Percentiles rank a stretch among this genome's conserved stretches.
Evolutionary conservation across 1,284 basidiomycete genomes (phyloP).

Genomic region (Irpex sp.): DNA sequence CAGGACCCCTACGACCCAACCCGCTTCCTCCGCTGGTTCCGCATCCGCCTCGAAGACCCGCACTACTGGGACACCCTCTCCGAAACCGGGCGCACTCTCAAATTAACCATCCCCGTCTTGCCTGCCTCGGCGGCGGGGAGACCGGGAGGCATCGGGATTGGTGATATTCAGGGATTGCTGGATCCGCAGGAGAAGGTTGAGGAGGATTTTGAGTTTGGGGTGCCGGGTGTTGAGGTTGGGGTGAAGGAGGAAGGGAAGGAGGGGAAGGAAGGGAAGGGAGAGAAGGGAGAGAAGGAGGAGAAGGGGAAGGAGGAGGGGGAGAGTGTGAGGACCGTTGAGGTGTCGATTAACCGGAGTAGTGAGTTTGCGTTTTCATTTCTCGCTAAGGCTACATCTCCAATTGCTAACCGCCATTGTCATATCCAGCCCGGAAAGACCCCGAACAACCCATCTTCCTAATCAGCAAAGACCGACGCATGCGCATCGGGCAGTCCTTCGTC

Average conservation of each 20-base stretch:
- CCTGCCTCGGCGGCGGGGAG: not conserved
- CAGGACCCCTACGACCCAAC: not conserved
- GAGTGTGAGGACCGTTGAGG: not conserved
- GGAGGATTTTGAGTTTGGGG: not conserved
- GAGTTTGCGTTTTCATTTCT: not conserved
- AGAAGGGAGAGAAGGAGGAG: not conserved
- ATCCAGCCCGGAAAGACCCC: not conserved
- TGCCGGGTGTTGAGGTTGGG: not conserved
- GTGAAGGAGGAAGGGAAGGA: not conserved
- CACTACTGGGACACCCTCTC: not conserved
- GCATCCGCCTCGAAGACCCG: not conserved
- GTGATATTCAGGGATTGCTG: slow-evolving; percentile 1
- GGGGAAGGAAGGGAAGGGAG: not conserved
- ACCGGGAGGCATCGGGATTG: slow-evolving; percentile 3
- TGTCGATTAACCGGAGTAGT: not conserved
- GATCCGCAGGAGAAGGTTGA: not conserved
- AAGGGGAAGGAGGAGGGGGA: not conserved
- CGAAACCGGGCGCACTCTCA: not conserved
- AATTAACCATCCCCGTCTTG: not conserved
- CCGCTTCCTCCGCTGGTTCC: not conserved
- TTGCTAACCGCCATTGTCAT: no score
- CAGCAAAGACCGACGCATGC: not conserved
- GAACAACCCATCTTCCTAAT: not conserved
- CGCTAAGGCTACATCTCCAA: not conserved
- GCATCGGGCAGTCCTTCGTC: not conserved